These are phyloP conservation scores for Zizania latifolia DNA, from an alignment of 176 grass and related monocot species.

Conservation along the genomic window DNA sequence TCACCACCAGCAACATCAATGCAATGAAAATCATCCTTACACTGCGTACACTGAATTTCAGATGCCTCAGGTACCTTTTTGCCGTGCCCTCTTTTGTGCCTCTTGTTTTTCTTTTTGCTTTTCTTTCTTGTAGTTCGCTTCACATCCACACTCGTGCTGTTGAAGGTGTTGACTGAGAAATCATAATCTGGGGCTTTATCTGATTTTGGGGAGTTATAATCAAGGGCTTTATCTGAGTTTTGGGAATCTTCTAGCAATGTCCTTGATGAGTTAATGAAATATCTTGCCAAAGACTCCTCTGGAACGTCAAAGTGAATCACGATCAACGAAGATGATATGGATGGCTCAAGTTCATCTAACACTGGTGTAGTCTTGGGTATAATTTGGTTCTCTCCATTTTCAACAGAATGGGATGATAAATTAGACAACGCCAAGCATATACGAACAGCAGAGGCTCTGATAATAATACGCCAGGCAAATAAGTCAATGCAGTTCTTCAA, in stretches of 20 bases:
- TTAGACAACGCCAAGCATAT: background rate
- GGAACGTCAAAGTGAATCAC: background rate
- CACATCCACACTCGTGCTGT: background rate
- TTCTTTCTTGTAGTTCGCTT: slow-evolving; percentile 35
- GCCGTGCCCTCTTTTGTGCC: slow-evolving; percentile 15
- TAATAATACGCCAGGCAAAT: background rate
- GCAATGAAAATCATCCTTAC: background rate
- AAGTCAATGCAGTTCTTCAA: background rate
- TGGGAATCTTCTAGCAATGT: background rate
- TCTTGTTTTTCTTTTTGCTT: slow-evolving; percentile 44
- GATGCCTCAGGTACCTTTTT: slow-evolving; percentile 11
- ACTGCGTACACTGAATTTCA: background rate
- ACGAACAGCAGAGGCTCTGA: background rate
- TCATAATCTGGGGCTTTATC: slow-evolving; percentile 16
- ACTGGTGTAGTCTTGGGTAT: background rate
- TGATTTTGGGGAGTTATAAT: background rate
- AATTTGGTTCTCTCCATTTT: background rate
- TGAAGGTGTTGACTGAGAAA: slow-evolving; percentile 27
- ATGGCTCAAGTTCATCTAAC: background rate
- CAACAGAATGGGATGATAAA: background rate
- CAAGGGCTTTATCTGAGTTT: slow-evolving; percentile 8
- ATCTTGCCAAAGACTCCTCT: background rate
- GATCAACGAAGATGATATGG: background rate
- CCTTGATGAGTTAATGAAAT: background rate
- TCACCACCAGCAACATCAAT: background rate